phyloP scores from a whole-genome alignment of 75 land plant species.

The Adiantum capillusveneris region DNA sequence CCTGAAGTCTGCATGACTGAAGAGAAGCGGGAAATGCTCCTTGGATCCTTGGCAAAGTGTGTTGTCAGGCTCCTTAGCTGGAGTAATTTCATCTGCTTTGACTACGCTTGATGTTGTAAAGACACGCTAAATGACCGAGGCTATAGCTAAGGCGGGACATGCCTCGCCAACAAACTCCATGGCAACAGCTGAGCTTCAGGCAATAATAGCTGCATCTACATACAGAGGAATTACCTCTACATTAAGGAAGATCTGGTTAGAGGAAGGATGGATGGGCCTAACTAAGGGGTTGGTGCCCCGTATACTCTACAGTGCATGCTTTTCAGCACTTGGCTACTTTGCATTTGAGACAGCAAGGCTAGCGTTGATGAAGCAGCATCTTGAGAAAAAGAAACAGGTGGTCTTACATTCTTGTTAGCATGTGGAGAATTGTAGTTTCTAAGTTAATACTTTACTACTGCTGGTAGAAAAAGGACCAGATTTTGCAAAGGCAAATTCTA shows the following conservation, averaged over 20 bases:
- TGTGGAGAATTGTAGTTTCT: too few species aligned
- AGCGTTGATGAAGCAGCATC: constrained; percentile 40
- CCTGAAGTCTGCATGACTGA: constrained; percentile 61
- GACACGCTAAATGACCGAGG: constrained; percentile 81
- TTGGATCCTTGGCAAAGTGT: constrained; percentile 74
- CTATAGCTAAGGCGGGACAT: constrained; percentile 10
- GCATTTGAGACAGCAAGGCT: constrained; percentile 87
- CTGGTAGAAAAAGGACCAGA: too few species aligned
- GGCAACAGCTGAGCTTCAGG: constrained; percentile 20
- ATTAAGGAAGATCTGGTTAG: constrained; percentile 52
- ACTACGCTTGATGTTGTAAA: constrained; percentile 89
- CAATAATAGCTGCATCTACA: constrained; percentile 21
- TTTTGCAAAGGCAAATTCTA: too few species aligned
- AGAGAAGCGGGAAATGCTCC: constrained; percentile 12
- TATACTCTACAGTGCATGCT: constrained; percentile 76
- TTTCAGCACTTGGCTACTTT: constrained; percentile 81
- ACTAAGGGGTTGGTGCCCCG: constrained; percentile 80
- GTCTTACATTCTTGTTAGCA: too few species aligned
- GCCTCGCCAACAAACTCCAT: not conserved
- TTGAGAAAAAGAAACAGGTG: constrained; percentile 13
- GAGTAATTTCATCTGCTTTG: constrained; percentile 72
- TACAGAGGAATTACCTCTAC: constrained; percentile 48
- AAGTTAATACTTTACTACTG: too few species aligned
- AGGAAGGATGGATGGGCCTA: constrained; percentile 82
- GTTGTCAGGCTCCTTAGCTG: constrained; percentile 76